Conservation (phyloP, 2,329 filamentous ascomycete genomes). For the Cladosporium sp. region DNA sequence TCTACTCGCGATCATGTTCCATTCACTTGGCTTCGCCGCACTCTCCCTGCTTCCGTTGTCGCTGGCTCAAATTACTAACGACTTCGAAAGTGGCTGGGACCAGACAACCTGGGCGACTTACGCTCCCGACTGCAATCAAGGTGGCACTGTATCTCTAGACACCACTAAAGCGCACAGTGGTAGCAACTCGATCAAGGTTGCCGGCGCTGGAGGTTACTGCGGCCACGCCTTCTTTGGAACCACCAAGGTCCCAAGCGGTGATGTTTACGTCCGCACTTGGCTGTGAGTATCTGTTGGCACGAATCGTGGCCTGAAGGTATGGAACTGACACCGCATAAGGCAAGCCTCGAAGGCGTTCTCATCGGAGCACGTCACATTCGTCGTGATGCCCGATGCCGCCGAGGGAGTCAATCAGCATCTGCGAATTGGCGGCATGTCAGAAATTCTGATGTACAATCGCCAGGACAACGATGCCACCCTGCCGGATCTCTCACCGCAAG, state of each 20-base stretch:
- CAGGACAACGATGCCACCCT: constrained; percentile 65
- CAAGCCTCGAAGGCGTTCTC: constrained; percentile 54
- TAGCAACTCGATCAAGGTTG: constrained; percentile 57
- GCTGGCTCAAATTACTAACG: constrained; percentile 56
- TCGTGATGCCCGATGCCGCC: constrained; percentile 63
- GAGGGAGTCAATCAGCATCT: constrained; percentile 61
- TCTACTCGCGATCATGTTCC: constrained; percentile 43
- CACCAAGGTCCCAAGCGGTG: constrained; percentile 56
- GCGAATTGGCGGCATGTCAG: constrained; percentile 62
- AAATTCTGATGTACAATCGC: constrained; percentile 66
- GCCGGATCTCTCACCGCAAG: constrained; percentile 61
- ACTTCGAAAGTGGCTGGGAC: constrained; percentile 62
- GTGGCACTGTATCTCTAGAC: constrained; percentile 59
- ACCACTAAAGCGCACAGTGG: constrained; percentile 59
- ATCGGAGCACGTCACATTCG: constrained; percentile 62
- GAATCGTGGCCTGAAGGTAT: not conserved
- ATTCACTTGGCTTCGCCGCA: constrained; percentile 48
- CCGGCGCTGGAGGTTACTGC: constrained; percentile 55
- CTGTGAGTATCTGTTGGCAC: constrained; percentile 49
- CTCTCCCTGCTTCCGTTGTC: constrained; percentile 49
- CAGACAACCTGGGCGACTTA: constrained; percentile 60
- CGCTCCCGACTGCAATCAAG: constrained; percentile 62
- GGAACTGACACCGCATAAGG: not conserved
- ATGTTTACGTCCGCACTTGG: constrained; percentile 59
- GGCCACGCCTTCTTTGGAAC: constrained; percentile 65